Evolutionary conservation across 164 flowering plant genomes (phyloP), one percentile per base, ranked within the genome.

Genomic region (Piper longum): DNA sequence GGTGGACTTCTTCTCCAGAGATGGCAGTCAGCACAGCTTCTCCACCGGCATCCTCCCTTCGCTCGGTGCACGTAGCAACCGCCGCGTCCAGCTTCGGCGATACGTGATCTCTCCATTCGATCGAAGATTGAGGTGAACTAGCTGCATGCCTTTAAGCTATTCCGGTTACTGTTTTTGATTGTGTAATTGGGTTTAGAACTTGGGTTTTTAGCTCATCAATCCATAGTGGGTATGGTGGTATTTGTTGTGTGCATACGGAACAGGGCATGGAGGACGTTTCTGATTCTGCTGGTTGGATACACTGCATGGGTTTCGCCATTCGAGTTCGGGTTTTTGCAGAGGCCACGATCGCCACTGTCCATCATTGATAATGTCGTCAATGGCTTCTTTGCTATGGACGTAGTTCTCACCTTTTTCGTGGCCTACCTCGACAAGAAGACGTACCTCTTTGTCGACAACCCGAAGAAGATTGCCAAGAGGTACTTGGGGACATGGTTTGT

Each of bases 271-370:
- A 83, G 86, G 72, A 78, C 82, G 3, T 87, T 74, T 75, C 82
- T 95, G 63, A 80, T 87, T 40, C 45, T 84, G 66, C 77, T 89
- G 59, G 97, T 91, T 13, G 17, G 87, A 45, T 91, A 86, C 68
- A 83, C 89, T 5, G 96, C 97, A 55, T 95, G 99, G 99, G 97
- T 77, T 9, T 95, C 93, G 3, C 96, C 96, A 11, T 91, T 88
- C 62, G 97, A 95, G 67, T 84, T 89, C 57, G 96, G 93, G 1
- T 91, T 95, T 73, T 75, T 95, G 14, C 63, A 68, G 12, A 79
- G 69, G 62, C 87, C 93, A 51, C 40, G 54, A 39, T 76, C 71
- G 56, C 80, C 79, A 4, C 78, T 91, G 1, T 60, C 93, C 4
- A 67, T 83, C 13, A 60, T 70, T 4, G 99, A 95, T 62, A 95